Evolutionary conservation across 2,329 filamentous ascomycete genomes (phyloP).

Genomic region (Aspergillus sp.): DNA sequence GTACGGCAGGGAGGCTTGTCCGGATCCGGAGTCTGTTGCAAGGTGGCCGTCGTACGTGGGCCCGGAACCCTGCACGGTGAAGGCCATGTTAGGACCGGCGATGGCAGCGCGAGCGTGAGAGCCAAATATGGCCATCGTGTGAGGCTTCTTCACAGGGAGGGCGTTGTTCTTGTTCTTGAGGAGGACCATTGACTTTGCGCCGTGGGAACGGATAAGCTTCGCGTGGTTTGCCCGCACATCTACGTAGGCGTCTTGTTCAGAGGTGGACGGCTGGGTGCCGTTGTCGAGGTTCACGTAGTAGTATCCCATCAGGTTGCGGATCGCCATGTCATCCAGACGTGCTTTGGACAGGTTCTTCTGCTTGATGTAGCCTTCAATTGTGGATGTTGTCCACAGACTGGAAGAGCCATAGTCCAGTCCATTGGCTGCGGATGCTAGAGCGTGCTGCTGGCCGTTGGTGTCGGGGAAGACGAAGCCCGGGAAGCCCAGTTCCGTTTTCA

Average conservation of each 20-base stretch:
- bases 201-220: conserved; percentile 67
- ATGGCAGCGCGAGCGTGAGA: conserved; percentile 45
- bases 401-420: conserved; percentile 40
- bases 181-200: conserved; percentile 73
- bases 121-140: conserved; percentile 50
- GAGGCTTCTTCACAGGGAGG: conserved; percentile 49
- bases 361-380: conserved; percentile 25
- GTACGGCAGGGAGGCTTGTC: neutral
- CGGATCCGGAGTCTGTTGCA: neutral
- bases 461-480: conserved; percentile 48
- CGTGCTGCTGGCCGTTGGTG: conserved; percentile 45
- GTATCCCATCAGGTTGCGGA: conserved; percentile 47
- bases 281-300: conserved; percentile 44
- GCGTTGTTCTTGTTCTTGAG: conserved; percentile 49
- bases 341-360: conserved; percentile 16
- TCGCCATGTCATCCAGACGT: conserved; percentile 47
- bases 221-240: conserved; percentile 71
- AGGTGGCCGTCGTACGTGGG: conserved; percentile 4
- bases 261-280: conserved; percentile 15
- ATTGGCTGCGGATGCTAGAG: conserved; percentile 46
- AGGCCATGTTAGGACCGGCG: conserved; percentile 9
- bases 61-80: conserved; percentile 16
- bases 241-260: neutral
- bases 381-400: conserved; percentile 27
- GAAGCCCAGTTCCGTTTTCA: conserved; percentile 53